Evolutionary conservation across 305 asterid species (phyloP).

Genomic region (Fraxinus albicans): DNA sequence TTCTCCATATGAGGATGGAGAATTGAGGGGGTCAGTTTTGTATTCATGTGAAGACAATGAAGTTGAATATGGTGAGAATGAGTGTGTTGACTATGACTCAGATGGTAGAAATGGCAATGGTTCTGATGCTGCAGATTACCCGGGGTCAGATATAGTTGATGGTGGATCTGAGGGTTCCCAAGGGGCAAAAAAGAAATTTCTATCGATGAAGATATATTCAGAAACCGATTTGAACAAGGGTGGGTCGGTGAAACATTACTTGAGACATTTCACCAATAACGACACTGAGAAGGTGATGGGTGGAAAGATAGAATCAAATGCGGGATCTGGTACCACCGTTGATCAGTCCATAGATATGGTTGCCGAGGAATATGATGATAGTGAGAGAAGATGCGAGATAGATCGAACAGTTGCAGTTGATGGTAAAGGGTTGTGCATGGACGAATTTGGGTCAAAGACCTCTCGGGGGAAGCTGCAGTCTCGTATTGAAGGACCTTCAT

Average conservation of each 20-base stretch:
- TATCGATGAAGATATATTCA: slow-evolving; percentile 21
- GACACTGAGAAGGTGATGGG: slow-evolving; percentile 34
- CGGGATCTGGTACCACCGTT: slow-evolving; percentile 57
- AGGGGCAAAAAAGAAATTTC: slow-evolving; percentile 36
- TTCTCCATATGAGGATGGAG: slow-evolving; percentile 95
- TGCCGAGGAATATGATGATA: slow-evolving; percentile 36
- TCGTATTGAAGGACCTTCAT: slow-evolving; percentile 50
- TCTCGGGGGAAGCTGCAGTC: slow-evolving; percentile 51
- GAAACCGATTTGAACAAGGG: slow-evolving; percentile 31
- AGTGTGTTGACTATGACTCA: slow-evolving; percentile 72
- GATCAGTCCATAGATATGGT: slow-evolving; percentile 39
- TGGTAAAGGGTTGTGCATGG: slow-evolving; percentile 31
- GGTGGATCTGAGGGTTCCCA: slow-evolving; percentile 62
- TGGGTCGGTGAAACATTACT: slow-evolving; percentile 26
- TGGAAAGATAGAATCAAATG: slow-evolving; percentile 49
- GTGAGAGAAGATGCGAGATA: slow-evolving; percentile 27
- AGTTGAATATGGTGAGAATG: slow-evolving; percentile 44
- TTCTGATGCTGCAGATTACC: slow-evolving; percentile 53
- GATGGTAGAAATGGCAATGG: slow-evolving; percentile 65
- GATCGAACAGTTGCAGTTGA: slow-evolving; percentile 35
- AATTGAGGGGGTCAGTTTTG: slow-evolving; percentile 62
- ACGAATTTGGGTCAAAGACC: slow-evolving; percentile 43
- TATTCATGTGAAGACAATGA: slow-evolving; percentile 63
- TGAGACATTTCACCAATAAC: slow-evolving; percentile 31
- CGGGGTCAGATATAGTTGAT: slow-evolving; percentile 58